Base-by-base conservation (phyloP, 352 stramenopile species). In the Thraustochytrium sp. region DNA sequence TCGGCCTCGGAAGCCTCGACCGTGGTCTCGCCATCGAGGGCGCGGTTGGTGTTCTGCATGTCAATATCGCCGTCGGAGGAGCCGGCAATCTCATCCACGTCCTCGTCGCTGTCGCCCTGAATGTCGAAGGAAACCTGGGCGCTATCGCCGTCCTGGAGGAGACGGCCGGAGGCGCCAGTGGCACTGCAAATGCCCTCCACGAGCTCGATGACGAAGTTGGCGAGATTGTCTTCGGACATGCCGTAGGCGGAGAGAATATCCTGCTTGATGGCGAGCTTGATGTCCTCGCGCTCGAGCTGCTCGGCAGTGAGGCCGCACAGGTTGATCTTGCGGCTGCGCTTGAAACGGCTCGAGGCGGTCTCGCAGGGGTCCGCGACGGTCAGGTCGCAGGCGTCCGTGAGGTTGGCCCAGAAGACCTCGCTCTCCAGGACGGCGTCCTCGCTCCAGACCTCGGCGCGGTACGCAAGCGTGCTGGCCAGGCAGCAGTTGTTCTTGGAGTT, bases 211-310 rank as follows among this genome's bases (percentile, higher is more conserved):
- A 40, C 38, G 21, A 75, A 37, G 23, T 75, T 75, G 38, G 29
- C 23, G 18, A 75, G 40, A 37, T 75, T 75, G 16, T 75, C 62
- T 4, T 75, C 62, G 13, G 62, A 31, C 11, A 75, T 75, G 37
- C 62, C 62, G 62, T 75, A 75, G 5, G 62, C 40, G 4, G 62
- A 26, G 23, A 54, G 40, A 31, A 75, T 75, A 37, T 75, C 62
- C 23, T 75, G 13, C 36, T 31, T 75, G 31, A 75, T 26, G 4
- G 62, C 62, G 16, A 53, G 1, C 23, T 53, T 29, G n/a, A 36
- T 37, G 16, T 75, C 62, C 4, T 29, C 53, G 31, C 4, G 51
- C 36, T 75, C 53, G 23, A 75, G 44, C 4, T 53, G 11, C 16
- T 3, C 21, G 38, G 62, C 62, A 13, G 36, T 26, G 26, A 75